A percentile compares a stretch with the other conserved stretches of the same genome.
phyloP scores from a whole-genome alignment of 1,284 basidiomycete genomes.

The Microbotryum scabiosae region DNA sequence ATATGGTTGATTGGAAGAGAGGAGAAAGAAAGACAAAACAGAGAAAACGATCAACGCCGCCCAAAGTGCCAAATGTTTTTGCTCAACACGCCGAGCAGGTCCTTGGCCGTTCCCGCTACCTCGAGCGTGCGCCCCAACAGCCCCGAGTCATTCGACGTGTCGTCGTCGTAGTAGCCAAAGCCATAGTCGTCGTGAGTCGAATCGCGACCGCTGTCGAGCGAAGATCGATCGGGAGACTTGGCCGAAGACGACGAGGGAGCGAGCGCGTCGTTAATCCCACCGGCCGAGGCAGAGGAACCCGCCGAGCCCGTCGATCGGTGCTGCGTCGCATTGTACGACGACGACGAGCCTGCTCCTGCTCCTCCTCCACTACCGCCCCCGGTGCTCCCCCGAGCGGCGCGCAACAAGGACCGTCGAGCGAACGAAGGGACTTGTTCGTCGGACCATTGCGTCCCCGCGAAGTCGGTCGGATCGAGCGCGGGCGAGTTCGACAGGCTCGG shows the following conservation, averaged over 20 bases:
- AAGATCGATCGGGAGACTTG: background rate
- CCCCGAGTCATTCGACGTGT: slow-evolving; percentile 9
- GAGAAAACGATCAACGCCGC: background rate
- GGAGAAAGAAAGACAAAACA: too few relatives aligned
- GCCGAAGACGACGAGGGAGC: slow-evolving; percentile 1
- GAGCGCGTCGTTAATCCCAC: slow-evolving; percentile 4
- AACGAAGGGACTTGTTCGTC: slow-evolving; percentile 18
- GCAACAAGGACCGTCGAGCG: slow-evolving; percentile 22
- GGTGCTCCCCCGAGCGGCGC: slow-evolving; percentile 10
- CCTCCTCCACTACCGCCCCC: too few relatives aligned
- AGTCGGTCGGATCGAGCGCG: slow-evolving; percentile 1
- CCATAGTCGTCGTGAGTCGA: slow-evolving; percentile 21
- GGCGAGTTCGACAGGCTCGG: slow-evolving; percentile 7
- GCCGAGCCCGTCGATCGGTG: too few relatives aligned
- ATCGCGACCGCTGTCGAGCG: slow-evolving; percentile 4
- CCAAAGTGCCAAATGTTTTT: slow-evolving; percentile 24
- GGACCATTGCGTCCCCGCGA: background rate
- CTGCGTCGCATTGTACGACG: too few relatives aligned
- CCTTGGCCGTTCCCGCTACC: slow-evolving; percentile 31
- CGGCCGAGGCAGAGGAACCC: slow-evolving; percentile 1
- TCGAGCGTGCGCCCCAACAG: slow-evolving; percentile 29
- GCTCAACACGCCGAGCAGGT: slow-evolving; percentile 30
- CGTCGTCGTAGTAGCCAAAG: slow-evolving; percentile 29
- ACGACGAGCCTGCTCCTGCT: too few relatives aligned
- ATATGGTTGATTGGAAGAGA: too few relatives aligned